These are phyloP conservation scores for Spathaspora boniae DNA, from an alignment of 805 yeast genomes.

Conservation along the genomic window DNA sequence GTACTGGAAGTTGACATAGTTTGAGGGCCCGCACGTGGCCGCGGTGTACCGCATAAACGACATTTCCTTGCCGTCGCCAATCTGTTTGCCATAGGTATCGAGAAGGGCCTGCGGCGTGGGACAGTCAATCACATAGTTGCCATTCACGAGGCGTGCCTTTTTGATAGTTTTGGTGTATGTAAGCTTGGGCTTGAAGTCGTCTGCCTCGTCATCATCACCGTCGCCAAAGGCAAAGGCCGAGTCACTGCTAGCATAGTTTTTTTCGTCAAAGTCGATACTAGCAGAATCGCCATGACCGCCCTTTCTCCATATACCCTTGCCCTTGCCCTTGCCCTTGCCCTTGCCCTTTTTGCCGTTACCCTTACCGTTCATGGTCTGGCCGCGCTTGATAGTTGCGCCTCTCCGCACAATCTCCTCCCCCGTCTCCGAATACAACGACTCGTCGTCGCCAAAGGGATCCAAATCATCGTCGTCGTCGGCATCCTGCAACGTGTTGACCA, in stretches of 20 bases:
- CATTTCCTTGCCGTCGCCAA: slow-evolving; percentile 52
- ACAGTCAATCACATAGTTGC: slow-evolving; percentile 43
- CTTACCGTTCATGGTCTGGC: slow-evolving; percentile 4
- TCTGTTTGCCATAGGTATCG: slow-evolving; percentile 31
- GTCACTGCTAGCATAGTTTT: too few relatives aligned
- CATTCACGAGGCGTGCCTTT: slow-evolving; percentile 39
- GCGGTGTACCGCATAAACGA: slow-evolving; percentile 91
- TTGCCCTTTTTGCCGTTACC: neutral
- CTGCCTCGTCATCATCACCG: slow-evolving; percentile 24
- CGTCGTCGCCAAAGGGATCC: slow-evolving; percentile 45
- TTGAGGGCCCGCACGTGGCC: slow-evolving; percentile 85
- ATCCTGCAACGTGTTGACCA: slow-evolving; percentile 38
- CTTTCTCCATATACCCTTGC: slow-evolving; percentile 6
- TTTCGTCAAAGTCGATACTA: too few relatives aligned
- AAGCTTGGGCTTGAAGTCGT: slow-evolving; percentile 37
- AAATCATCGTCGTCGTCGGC: slow-evolving; percentile 31
- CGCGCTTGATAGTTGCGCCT: slow-evolving; percentile 28
- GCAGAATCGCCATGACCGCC: too few relatives aligned
- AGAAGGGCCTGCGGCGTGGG: slow-evolving; percentile 39
- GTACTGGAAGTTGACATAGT: slow-evolving; percentile 59
- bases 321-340: neutral
- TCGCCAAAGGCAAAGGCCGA: too few relatives aligned
- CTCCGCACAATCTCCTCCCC: slow-evolving; percentile 35
- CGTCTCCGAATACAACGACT: slow-evolving; percentile 39
- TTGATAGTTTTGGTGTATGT: slow-evolving; percentile 43